Percentiles rank a stretch among this genome's conserved stretches.
phyloP scores from a whole-genome alignment of 108 stramenopile genomes.

The Stephanodiscus triporus region DNA sequence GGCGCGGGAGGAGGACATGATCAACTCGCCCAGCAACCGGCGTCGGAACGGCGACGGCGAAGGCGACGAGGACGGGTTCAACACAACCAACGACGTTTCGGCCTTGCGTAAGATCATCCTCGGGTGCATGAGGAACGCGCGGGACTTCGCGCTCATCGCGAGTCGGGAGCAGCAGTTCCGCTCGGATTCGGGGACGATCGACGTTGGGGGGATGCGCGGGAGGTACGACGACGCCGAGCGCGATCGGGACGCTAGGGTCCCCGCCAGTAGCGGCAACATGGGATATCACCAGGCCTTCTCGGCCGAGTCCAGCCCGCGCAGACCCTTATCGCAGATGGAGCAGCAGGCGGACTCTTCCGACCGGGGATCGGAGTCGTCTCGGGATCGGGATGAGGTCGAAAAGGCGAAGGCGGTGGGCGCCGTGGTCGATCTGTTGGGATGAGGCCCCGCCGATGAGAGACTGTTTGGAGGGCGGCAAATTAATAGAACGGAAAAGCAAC shows the following conservation, averaged over 20 bases:
- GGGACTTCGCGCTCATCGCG: conserved; percentile 46
- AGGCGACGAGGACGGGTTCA: conserved; percentile 33
- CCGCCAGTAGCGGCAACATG: conserved; percentile 6
- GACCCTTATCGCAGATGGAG: not conserved
- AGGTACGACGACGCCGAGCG: conserved; percentile 16
- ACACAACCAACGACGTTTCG: conserved; percentile 73
- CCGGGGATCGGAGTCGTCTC: not conserved
- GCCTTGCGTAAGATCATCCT: conserved; percentile 71
- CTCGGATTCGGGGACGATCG: not conserved
- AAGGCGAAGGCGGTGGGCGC: not conserved
- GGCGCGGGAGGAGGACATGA: conserved; percentile 63
- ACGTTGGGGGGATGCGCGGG: conserved; percentile 6
- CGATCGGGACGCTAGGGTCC: not conserved
- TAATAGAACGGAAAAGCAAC: no score
- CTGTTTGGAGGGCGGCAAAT: no score
- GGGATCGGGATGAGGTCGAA: not conserved
- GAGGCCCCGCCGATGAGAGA: not conserved
- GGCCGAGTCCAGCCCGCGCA: conserved; percentile 20
- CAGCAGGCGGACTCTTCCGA: not conserved
- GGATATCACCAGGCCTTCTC: conserved; percentile 28
- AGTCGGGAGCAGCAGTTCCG: not conserved
- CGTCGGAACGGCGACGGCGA: not conserved
- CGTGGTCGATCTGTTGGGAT: conserved; percentile 37
- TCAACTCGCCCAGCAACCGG: conserved; percentile 14
- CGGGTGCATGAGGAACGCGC: conserved; percentile 85